Conservation (phyloP, 495 filamentous ascomycete genomes). For the Aspergillus asperescens region DNA sequence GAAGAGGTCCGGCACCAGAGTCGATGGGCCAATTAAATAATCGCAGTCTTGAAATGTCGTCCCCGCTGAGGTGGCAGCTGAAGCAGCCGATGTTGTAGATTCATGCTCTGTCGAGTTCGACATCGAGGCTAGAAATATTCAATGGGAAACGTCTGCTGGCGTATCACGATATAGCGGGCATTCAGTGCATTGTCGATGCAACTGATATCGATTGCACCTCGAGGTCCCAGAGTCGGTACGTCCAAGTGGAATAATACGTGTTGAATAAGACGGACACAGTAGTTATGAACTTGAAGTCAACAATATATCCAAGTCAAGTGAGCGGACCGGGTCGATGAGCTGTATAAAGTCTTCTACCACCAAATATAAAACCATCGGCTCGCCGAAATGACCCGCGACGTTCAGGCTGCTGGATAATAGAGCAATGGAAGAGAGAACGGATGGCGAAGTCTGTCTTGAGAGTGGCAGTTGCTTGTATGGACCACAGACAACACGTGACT, state of each 20-base stretch:
- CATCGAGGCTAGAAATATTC: neutral
- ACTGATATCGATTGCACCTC: neutral
- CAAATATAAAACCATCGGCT: neutral
- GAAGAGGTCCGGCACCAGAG: neutral
- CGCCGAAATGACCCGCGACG: neutral
- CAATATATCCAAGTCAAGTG: neutral
- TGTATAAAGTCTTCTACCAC: neutral
- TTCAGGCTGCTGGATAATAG: neutral
- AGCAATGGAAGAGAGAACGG: neutral
- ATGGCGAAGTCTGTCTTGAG: neutral
- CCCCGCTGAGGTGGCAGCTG: neutral
- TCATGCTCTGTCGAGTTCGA: neutral
- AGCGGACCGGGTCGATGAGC: conserved; percentile 5
- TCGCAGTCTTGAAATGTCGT: neutral
- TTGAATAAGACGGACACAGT: neutral
- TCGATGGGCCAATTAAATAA: conserved; percentile 2
- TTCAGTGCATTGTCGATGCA: neutral
- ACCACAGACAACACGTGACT: conserved; percentile 4
- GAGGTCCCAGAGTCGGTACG: neutral
- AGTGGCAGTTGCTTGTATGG: conserved; percentile 5
- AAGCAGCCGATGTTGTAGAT: neutral
- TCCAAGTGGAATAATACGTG: neutral
- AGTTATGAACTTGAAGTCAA: neutral
- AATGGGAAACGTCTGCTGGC: neutral
- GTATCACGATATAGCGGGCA: neutral